Percentiles rank a stretch among this genome's conserved stretches.
phyloP scores from a whole-genome alignment of 2,329 filamentous ascomycete genomes.

The Hyphodiscus sp. region DNA sequence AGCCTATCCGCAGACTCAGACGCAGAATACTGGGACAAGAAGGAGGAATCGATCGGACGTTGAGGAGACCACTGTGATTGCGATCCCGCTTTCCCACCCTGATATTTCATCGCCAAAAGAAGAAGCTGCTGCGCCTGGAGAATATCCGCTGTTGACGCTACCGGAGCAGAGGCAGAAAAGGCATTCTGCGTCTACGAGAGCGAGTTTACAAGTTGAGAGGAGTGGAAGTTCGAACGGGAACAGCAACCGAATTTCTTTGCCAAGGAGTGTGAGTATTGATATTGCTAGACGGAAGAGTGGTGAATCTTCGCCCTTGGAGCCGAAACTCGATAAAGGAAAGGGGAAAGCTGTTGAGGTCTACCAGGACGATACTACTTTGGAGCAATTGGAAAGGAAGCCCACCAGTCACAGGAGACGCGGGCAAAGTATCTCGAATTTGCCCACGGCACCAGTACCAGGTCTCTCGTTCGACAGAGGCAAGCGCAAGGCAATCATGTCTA shows the following conservation, averaged over 20 bases:
- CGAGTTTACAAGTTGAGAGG: slow-evolving; percentile 41
- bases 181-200: slow-evolving; percentile 37
- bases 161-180: slow-evolving; percentile 50
- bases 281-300: slow-evolving; percentile 24
- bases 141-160: slow-evolving; percentile 48
- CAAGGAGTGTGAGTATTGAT: slow-evolving; percentile 29
- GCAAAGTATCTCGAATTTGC: slow-evolving; percentile 11
- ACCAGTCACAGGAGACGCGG: slow-evolving; percentile 15
- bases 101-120: slow-evolving; percentile 20
- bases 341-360: slow-evolving; percentile 18
- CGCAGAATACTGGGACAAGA: slow-evolving; percentile 3
- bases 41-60: slow-evolving; percentile 13
- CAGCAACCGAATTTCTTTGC: slow-evolving; percentile 26
- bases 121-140: slow-evolving; percentile 22
- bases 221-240: slow-evolving; percentile 30
- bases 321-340: slow-evolving; percentile 25
- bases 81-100: slow-evolving; percentile 28
- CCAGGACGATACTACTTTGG: slow-evolving; percentile 8
- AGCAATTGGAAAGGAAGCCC: slow-evolving; percentile 7
- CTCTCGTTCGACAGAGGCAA: slow-evolving; percentile 22
- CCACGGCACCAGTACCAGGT: slow-evolving; percentile 12
- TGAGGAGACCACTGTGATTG: slow-evolving; percentile 17
- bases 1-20: slow-evolving; percentile 25
- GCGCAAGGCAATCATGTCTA: slow-evolving; percentile 21
- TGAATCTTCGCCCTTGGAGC: slow-evolving; percentile 14